These are phyloP conservation scores for Scheffersomyces segobiensis DNA, from an alignment of 1,139 yeast species.

Conservation along the genomic window DNA sequence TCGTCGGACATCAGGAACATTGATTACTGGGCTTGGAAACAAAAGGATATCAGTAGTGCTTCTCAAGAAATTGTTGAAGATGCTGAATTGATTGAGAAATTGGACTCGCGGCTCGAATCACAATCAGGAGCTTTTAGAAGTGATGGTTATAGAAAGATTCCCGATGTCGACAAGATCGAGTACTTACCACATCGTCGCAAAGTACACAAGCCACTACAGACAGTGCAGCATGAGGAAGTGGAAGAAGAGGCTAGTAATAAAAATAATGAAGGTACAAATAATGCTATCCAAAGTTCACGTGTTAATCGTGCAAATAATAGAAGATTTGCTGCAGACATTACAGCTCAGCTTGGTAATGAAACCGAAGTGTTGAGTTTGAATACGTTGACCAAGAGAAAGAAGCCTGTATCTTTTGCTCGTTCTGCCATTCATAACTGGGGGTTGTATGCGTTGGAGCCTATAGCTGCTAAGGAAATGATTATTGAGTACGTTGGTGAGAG, in stretches of 20 bases:
- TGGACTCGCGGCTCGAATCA: conserved; percentile 43
- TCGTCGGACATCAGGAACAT: conserved; percentile 37
- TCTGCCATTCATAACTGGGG: conserved; percentile 99
- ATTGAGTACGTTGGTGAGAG: conserved; percentile 98
- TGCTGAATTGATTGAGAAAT: conserved; percentile 29
- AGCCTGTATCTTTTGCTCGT: conserved; percentile 93
- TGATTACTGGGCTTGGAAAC: conserved; percentile 72
- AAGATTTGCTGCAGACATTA: conserved; percentile 87
- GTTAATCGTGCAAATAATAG: conserved; percentile 87
- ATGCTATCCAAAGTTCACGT: conserved; percentile 64
- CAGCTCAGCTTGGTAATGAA: conserved; percentile 80
- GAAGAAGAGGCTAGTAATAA: conserved; percentile 19
- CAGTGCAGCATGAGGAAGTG: conserved; percentile 59
- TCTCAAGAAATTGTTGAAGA: conserved; percentile 27
- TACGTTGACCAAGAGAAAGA: conserved; percentile 82
- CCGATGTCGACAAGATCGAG: conserved; percentile 69
- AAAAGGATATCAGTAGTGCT: conserved; percentile 31
- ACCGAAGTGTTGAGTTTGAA: conserved; percentile 77
- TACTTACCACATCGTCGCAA: conserved; percentile 77
- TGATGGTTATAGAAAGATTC: conserved; percentile 72
- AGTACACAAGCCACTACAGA: conserved; percentile 55
- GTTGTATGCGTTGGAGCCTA: conserved; percentile 89
- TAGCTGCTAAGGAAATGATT: conserved; percentile 93
- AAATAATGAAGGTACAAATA: conserved; percentile 6
- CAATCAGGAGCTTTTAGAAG: conserved; percentile 67